Evolutionary conservation across 306 rosid genomes (phyloP), one percentile per base, ranked within the genome.

Genomic region (Quercus agrifolia): DNA sequence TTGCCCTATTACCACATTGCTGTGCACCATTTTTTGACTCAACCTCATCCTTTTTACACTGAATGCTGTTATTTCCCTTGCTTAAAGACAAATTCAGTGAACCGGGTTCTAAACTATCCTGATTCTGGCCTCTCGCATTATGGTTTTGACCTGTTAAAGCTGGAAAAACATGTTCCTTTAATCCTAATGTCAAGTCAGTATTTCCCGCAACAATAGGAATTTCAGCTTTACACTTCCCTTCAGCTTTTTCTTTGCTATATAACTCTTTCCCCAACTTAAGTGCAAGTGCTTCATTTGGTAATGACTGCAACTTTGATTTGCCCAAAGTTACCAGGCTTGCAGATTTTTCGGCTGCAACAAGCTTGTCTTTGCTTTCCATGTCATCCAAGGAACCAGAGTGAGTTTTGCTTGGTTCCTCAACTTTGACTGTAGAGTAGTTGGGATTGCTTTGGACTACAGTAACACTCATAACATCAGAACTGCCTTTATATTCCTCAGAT

Each of bases 81-180:
- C 92, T 92, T 80, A 91, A 83, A 78, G 97, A 90, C 79, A 94
- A 84, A 46, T 82, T 87, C 88, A 89, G 83, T 5, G 89, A 88
- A 67, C 85, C 68, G 11, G 89, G 73, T 41, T 87, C 95, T 3
- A 55, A 74, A 68, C 83, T 81, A 72, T 76, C 87, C 71, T 44
- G 76, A 73, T 84, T 80, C 49, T 5, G 77, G 35, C 27, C 57
- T 56, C 79, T 81, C 74, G 23, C 33, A 23, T 70, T 84, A 82
- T 66, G 44, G 59, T 31, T 80, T 70, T 31, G 49, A 75, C 79
- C 79, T 25, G 81, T 49, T 81, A 72, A 77, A 69, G 76, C 83
- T 23, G 88, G 85, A 85, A 78, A 79, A 64, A 67, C 66, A 64
- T 64, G 81, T 73, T 85, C 86, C 80, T 85, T 87, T 38, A 90